These are phyloP conservation scores for Lolium perenne DNA, from an alignment of 176 grass and related monocot genomes.

Conservation along the genomic window DNA sequence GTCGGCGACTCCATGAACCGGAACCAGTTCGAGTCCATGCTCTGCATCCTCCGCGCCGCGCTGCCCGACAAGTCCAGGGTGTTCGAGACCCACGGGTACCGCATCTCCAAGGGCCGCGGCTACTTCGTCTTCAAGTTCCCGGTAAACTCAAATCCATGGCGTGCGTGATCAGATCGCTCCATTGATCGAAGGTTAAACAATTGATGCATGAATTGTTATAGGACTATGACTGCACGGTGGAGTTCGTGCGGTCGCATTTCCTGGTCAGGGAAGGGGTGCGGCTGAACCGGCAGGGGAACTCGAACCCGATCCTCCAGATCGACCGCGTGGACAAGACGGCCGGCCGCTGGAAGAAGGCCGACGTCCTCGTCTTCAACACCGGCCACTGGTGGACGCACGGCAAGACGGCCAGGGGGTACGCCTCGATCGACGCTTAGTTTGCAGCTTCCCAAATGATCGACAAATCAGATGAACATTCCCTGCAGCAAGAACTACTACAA, in stretches of 20 bases:
- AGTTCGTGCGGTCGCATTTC: conserved; percentile 97
- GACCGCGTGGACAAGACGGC: conserved; percentile 86
- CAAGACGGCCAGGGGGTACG: conserved; percentile 88
- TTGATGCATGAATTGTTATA: neutral
- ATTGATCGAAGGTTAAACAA: neutral
- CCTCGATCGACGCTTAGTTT: no score
- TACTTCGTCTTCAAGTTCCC: conserved; percentile 94
- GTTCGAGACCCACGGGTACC: conserved; percentile 91
- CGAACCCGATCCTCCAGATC: conserved; percentile 84
- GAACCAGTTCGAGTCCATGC: conserved; percentile 94
- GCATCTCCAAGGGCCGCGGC: conserved; percentile 86
- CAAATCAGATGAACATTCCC: neutral
- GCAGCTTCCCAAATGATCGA: neutral
- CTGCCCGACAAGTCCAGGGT: conserved; percentile 77
- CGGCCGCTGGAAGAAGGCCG: conserved; percentile 74
- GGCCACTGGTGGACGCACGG: conserved; percentile 99
- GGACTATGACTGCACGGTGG: conserved; percentile 87
- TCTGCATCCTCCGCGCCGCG: conserved; percentile 67
- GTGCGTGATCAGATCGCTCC: neutral
- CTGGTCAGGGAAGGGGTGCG: conserved; percentile 76
- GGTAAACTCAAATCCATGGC: conserved; percentile 42
- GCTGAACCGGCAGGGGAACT: conserved; percentile 69
- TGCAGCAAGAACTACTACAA: conserved; percentile 85
- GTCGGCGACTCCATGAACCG: conserved; percentile 98
- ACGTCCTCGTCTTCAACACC: conserved; percentile 95